Evolutionary conservation across 1,139 yeast species (phyloP), one percentile per base, ranked within the genome.

Genomic region (Wickerhamiella pararugosa): DNA sequence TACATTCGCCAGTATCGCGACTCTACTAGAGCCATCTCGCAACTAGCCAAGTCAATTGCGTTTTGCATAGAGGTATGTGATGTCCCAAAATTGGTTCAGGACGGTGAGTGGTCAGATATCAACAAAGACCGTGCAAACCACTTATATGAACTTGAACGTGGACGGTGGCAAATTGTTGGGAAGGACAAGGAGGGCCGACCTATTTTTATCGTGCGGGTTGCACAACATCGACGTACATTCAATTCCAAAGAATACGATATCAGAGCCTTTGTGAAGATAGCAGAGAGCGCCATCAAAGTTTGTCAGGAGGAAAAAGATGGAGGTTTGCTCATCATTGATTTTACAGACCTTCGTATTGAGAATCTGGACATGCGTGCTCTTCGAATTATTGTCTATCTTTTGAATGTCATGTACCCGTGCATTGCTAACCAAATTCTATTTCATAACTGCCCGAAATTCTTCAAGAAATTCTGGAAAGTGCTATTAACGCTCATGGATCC

Each of bases 381-480:
- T 41, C 79, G 79, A 59, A 83, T 79, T 60, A 69, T 84, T 61
- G 74, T 80, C 46, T 69, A 72, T 42, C 74, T 81, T 47, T 81
- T 83, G 56, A 93, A 83, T 62, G 83, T 83, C 0, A 84, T 82
- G 56, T 84, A 82, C 57, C 94, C 95, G 0, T 94, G 83, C 59
- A 75, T 79, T 41, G 67, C 84, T 39, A 90, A 90, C 11, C 71
- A 71, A 42, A 61, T 84, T 41, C 67, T 81, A 53, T 75, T 84
- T 48, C 93, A 84, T 62, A 79, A 79, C 51, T 94, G 94, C 0
- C 95, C 95, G 6, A 80, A 93, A 92, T 70, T 84, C 38, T 84
- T 84, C 64, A 72, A 77, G 47, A 83, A 92, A 29, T 78, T 83
- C 49, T 84, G 94, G 94, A 76, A 75, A 48, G 70, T 83, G 50